Percentiles rank a stretch among this genome's conserved stretches.
Conservation (phyloP, 495 filamentous ascomycete genomes). For the Annulohypoxylon bovei region DNA sequence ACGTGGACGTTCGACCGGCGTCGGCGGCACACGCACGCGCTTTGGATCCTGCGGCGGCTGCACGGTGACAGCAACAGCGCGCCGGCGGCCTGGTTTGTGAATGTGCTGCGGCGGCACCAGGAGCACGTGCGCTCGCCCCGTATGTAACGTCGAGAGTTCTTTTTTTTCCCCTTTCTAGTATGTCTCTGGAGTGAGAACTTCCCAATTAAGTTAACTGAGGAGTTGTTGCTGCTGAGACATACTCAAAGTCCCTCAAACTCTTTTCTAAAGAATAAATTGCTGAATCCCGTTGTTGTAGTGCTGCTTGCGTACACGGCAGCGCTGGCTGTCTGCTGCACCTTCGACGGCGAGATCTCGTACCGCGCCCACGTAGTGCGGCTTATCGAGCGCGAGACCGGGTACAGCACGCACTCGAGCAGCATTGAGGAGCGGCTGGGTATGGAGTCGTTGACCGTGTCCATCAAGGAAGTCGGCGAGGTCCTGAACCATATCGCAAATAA, state of each 20-base stretch:
- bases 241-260: no score
- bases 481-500: conserved; percentile 34
- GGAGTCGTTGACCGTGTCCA: conserved; percentile 24
- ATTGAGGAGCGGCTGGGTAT: conserved; percentile 33
- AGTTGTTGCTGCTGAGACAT: no score
- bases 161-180: no score
- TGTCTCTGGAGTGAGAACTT: no score
- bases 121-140: conserved; percentile 29
- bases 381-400: conserved; percentile 31
- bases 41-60: conserved; percentile 31
- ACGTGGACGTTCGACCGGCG: conserved; percentile 38
- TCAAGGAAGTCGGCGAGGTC: conserved; percentile 34
- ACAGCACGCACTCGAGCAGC: conserved; percentile 24
- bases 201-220: no score
- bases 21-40: conserved; percentile 22
- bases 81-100: conserved; percentile 31
- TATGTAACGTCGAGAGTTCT: no score
- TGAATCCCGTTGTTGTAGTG: no score
- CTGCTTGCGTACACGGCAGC: conserved; percentile 39
- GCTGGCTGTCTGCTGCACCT: conserved; percentile 30
- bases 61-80: conserved; percentile 17
- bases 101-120: conserved; percentile 33
- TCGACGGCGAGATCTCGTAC: conserved; percentile 38
- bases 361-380: conserved; percentile 35
- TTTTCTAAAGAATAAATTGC: no score